phyloP scores from a whole-genome alignment of 192 early-diverging fungal species.

The Radiomyces spectabilis region DNA sequence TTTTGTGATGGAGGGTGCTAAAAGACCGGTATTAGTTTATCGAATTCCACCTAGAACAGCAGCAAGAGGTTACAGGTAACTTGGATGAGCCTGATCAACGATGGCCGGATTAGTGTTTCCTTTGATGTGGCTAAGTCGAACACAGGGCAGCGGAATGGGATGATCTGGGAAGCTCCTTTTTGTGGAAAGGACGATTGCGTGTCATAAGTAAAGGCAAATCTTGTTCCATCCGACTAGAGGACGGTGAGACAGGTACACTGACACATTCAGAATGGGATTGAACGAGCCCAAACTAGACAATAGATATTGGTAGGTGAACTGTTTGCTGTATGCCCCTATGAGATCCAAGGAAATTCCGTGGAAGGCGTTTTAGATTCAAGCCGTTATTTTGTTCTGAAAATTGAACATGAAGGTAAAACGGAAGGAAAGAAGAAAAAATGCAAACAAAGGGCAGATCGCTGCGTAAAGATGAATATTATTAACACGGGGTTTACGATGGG shows the following conservation, averaged over 20 bases:
- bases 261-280: neutral
- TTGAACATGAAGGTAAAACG: constrained; percentile 58
- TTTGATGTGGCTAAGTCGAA: too few species aligned
- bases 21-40: constrained; percentile 31
- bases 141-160: constrained; percentile 78
- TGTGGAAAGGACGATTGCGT: constrained; percentile 76
- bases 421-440: neutral
- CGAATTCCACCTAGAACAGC: constrained; percentile 66
- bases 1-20: too few species aligned
- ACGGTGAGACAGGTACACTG: constrained; percentile 36
- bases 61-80: constrained; percentile 60
- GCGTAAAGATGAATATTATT: neutral
- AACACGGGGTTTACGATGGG: too few species aligned
- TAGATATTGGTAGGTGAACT: constrained; percentile 51
- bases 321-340: constrained; percentile 74
- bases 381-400: constrained; percentile 81
- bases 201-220: constrained; percentile 60
- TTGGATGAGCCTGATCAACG: too few species aligned
- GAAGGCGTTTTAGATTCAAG: constrained; percentile 78
- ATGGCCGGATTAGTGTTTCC: too few species aligned
- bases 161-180: constrained; percentile 51
- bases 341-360: constrained; percentile 56
- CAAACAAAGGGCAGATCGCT: neutral
- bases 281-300: too few species aligned
- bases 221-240: constrained; percentile 71